Conservation (phyloP, 495 filamentous ascomycete species). For the Penicillium soppii region DNA sequence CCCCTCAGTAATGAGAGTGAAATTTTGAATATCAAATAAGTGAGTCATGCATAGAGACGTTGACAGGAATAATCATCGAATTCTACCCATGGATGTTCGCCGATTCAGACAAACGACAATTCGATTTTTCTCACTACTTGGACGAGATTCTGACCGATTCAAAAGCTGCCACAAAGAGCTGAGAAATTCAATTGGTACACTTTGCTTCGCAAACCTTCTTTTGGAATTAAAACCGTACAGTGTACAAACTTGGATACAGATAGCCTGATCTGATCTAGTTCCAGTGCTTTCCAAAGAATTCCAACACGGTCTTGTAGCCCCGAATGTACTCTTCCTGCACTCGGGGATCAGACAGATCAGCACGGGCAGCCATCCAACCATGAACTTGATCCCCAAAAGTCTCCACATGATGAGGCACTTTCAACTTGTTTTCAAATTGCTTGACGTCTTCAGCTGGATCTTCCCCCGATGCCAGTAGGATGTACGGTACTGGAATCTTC, state of each 20-base stretch:
- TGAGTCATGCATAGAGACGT: too few relatives aligned
- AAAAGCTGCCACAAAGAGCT: too few relatives aligned
- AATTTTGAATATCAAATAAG: too few relatives aligned
- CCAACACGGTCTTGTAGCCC: slow-evolving; percentile 61
- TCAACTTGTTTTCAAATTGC: slow-evolving; percentile 59
- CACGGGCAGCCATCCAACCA: slow-evolving; percentile 71
- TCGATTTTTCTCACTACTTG: too few relatives aligned
- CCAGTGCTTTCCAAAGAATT: slow-evolving; percentile 27
- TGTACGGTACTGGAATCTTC: slow-evolving; percentile 52
- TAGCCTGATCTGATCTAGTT: background rate
- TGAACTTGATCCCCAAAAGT: slow-evolving; percentile 69
- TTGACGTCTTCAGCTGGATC: slow-evolving; percentile 59
- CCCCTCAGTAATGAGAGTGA: too few relatives aligned
- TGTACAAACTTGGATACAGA: background rate
- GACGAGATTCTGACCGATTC: too few relatives aligned
- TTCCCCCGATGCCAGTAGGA: slow-evolving; percentile 56
- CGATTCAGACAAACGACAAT: too few relatives aligned
- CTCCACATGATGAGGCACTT: slow-evolving; percentile 62
- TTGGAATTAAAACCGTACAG: too few relatives aligned
- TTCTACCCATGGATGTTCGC: too few relatives aligned
- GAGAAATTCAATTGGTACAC: too few relatives aligned
- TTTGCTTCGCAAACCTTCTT: too few relatives aligned
- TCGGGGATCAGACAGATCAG: slow-evolving; percentile 54
- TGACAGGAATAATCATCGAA: too few relatives aligned
- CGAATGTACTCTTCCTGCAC: slow-evolving; percentile 64